Conservation (phyloP, 495 filamentous ascomycete genomes). For the Hypoxylon intermedium region DNA sequence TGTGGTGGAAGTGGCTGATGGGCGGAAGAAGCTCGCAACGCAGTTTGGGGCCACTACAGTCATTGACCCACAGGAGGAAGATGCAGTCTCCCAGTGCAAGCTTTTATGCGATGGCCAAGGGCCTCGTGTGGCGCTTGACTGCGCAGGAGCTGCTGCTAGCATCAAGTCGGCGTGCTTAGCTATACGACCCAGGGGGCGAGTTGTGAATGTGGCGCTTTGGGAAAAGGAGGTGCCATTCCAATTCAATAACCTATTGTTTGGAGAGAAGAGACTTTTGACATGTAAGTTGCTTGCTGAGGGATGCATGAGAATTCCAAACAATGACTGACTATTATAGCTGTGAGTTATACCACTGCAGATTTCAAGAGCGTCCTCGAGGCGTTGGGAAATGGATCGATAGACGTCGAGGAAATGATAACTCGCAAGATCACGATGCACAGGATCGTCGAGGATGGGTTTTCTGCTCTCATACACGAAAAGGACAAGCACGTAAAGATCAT, state of each 20-base stretch:
- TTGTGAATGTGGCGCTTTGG: slow-evolving; percentile 69
- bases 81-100: slow-evolving; percentile 54
- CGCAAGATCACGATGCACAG: slow-evolving; percentile 59
- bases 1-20: slow-evolving; percentile 59
- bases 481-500: slow-evolving; percentile 66
- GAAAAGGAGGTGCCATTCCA: slow-evolving; percentile 57
- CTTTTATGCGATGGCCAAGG: slow-evolving; percentile 58
- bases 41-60: slow-evolving; percentile 61
- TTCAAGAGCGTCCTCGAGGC: slow-evolving; percentile 63
- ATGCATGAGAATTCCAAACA: background rate
- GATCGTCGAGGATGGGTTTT: slow-evolving; percentile 64
- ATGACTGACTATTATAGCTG: slow-evolving; percentile 44
- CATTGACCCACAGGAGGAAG: slow-evolving; percentile 61
- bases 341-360: slow-evolving; percentile 61
- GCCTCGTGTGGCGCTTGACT: slow-evolving; percentile 63
- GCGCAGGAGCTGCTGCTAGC: slow-evolving; percentile 61
- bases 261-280: slow-evolving; percentile 37
- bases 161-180: slow-evolving; percentile 59
- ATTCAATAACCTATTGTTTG: slow-evolving; percentile 56
- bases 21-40: slow-evolving; percentile 57
- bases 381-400: slow-evolving; percentile 55
- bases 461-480: slow-evolving; percentile 60
- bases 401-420: slow-evolving; percentile 65
- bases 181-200: slow-evolving; percentile 58
- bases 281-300: background rate